These are phyloP conservation scores for Penicillium canescens DNA, from an alignment of 495 filamentous ascomycete genomes.

Conservation along the genomic window DNA sequence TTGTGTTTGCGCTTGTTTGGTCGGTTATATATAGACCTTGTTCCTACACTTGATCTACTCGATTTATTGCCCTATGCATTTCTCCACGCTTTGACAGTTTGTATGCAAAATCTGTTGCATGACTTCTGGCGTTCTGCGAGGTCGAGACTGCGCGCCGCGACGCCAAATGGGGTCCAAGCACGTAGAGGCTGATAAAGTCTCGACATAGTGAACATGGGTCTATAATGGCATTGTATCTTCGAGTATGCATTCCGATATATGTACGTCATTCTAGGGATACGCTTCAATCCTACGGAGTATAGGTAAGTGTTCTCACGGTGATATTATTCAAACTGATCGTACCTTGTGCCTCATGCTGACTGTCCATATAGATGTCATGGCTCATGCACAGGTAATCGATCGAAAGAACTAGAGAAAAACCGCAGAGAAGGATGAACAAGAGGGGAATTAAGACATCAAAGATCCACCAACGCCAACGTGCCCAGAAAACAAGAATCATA, in stretches of 20 bases:
- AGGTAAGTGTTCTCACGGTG: too few relatives aligned
- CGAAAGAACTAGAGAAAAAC: slow-evolving; percentile 11
- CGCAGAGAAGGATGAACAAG: slow-evolving; percentile 14
- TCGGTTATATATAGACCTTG: slow-evolving; percentile 22
- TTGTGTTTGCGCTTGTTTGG: slow-evolving; percentile 34
- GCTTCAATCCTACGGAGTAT: too few relatives aligned
- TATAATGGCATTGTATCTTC: slow-evolving; percentile 5
- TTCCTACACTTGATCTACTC: neutral
- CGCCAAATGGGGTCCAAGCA: slow-evolving; percentile 11
- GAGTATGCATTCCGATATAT: neutral
- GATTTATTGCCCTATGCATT: neutral
- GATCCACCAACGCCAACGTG: slow-evolving; percentile 31
- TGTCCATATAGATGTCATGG: neutral
- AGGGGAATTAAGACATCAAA: slow-evolving; percentile 24
- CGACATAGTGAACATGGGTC: neutral
- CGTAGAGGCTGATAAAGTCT: neutral
- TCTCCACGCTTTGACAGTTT: slow-evolving; percentile 2
- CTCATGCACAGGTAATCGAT: slow-evolving; percentile 2
- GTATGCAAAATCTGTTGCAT: slow-evolving; percentile 4
- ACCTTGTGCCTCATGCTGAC: neutral
- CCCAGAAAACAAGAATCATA: slow-evolving; percentile 35
- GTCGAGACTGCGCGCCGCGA: slow-evolving; percentile 9
- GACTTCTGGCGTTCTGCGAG: slow-evolving; percentile 7
- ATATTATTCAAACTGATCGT: too few relatives aligned
- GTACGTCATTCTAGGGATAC: too few relatives aligned